These are phyloP conservation scores for Kodamaea kakaduensis DNA, from an alignment of 805 yeast genomes.

Conservation along the genomic window DNA sequence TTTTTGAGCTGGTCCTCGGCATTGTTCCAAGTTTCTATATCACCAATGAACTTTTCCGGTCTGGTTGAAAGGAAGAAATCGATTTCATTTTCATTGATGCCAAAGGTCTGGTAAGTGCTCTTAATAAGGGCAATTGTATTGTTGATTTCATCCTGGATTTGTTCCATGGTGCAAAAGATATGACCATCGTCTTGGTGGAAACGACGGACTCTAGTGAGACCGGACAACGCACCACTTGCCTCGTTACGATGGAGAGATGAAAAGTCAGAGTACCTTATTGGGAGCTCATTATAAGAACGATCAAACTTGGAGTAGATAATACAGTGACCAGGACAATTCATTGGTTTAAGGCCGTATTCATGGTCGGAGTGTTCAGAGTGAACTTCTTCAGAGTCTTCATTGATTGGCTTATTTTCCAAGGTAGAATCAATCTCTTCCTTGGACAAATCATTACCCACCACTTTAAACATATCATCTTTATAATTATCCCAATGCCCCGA, in stretches of 20 bases:
- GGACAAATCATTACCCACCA: slow-evolving; percentile 51
- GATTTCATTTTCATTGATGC: slow-evolving; percentile 48
- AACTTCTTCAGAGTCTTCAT: slow-evolving; percentile 3
- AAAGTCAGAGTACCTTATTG: slow-evolving; percentile 82
- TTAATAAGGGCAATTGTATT: slow-evolving; percentile 70
- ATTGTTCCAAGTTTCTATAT: slow-evolving; percentile 66
- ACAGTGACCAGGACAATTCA: slow-evolving; percentile 97
- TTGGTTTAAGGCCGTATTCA: slow-evolving; percentile 82
- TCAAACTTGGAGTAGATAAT: slow-evolving; percentile 70
- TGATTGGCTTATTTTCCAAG: slow-evolving; percentile 12
- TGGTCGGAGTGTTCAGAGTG: slow-evolving; percentile 13
- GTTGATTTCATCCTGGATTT: slow-evolving; percentile 69
- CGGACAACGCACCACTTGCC: slow-evolving; percentile 89
- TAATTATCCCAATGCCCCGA: slow-evolving; percentile 97
- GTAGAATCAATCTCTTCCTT: slow-evolving; percentile 22
- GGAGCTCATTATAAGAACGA: slow-evolving; percentile 81
- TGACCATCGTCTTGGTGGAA: slow-evolving; percentile 99
- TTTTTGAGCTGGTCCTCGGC: slow-evolving; percentile 69
- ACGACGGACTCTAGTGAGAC: slow-evolving; percentile 86
- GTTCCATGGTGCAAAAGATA: slow-evolving; percentile 79
- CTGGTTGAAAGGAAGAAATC: slow-evolving; percentile 75
- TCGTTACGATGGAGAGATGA: slow-evolving; percentile 92
- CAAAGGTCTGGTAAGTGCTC: slow-evolving; percentile 68
- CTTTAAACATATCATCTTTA: slow-evolving; percentile 90
- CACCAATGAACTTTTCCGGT: slow-evolving; percentile 81